Base-by-base conservation (phyloP, 1,139 yeast species). In the Yamadazyma pseudoaaseri region DNA sequence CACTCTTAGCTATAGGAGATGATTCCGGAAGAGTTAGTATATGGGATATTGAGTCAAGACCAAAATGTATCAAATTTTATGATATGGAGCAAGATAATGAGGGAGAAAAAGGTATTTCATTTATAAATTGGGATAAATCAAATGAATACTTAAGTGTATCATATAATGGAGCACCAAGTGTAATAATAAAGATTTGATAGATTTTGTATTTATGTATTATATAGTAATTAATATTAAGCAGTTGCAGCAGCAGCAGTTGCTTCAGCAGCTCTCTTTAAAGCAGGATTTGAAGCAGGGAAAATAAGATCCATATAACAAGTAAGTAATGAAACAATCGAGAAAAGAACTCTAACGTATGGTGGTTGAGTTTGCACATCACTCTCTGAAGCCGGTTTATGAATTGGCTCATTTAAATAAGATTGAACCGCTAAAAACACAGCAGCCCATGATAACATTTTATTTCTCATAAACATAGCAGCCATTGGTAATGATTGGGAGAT, bases 401-500 rank as follows among this genome's bases (percentile, higher is more conserved):
- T 52, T 30, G 82, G 79, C 52, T 75, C 73, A 38, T 52, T 72
- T 49, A 76, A 62, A 52, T 54, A 74, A 4, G 72, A 49, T 51
- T 75, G 81, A 17, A 76, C 44, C 7, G 80, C 65, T 34, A 76
- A 62, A 52, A 76, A 76, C 31, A 76, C 52, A 11, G 80, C 60
- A 3, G 77, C 61, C 81, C 81, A 76, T n/a, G 80, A 66, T 47
- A 76, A 62, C 54, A 76, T 58, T 48, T 70, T 74, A 51, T 73
- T 73, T 51, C 60, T 67, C 62, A 71, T 52, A 45, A 71, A 70
- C 79, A 79, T 77, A 29, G 85, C 84, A 6, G 81, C 81, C 82
- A 79, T 76, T 24, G 86, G 85, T 61, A 79, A 71, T 13, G 81
- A 66, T 53, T 79, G 84, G 20, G 78, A 66, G 25, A 79, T 57